These are phyloP conservation scores for Fusarium circinatum DNA, from an alignment of 2,329 filamentous ascomycete genomes.

Conservation along the genomic window DNA sequence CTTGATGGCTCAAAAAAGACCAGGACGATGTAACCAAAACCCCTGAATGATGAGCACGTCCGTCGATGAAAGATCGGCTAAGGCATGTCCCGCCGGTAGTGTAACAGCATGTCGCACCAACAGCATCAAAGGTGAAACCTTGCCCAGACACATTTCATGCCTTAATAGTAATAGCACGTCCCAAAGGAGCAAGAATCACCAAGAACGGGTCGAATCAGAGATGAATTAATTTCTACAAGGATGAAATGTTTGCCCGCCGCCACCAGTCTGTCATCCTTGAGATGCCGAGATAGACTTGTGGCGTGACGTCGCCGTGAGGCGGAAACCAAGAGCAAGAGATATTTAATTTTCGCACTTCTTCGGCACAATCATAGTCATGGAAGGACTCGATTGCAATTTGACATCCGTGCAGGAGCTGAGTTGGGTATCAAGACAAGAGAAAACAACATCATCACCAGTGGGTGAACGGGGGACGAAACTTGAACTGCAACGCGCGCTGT, in stretches of 20 bases:
- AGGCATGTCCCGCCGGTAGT: background rate
- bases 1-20: background rate
- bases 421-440: background rate
- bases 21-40: constrained; percentile 32
- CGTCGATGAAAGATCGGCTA: constrained; percentile 19
- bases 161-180: background rate
- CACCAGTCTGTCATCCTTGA: constrained; percentile 22
- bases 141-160: constrained; percentile 20
- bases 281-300: constrained; percentile 27
- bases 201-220: constrained; percentile 1
- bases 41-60: constrained; percentile 11
- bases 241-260: constrained; percentile 47
- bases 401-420: constrained; percentile 85
- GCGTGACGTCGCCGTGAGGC: constrained; percentile 41
- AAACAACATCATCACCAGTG: background rate
- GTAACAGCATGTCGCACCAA: background rate
- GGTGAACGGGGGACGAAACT: constrained; percentile 20
- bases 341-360: constrained; percentile 94
- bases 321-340: constrained; percentile 46
- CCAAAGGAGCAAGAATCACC: constrained; percentile 4
- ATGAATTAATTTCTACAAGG: constrained; percentile 14
- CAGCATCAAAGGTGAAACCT: constrained; percentile 18
- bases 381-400: constrained; percentile 95
- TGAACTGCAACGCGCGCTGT: constrained; percentile 31
- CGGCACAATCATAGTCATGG: constrained; percentile 95